Conservation (phyloP, 306 rosid species). For the Quercus berberidifolia region DNA sequence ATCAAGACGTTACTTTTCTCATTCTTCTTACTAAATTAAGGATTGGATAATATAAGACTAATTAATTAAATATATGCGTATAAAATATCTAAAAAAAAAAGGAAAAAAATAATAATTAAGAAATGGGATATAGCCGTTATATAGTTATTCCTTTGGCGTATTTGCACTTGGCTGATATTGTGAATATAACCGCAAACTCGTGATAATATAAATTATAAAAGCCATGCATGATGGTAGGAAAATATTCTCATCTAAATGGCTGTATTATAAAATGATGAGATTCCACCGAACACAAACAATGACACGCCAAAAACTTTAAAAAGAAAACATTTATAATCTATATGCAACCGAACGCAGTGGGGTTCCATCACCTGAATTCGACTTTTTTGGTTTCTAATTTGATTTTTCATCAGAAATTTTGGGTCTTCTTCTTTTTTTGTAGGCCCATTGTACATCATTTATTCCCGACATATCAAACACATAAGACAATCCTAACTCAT, state of each 20-base stretch:
- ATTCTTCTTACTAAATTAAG: too few relatives aligned
- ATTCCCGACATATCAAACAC: slow-evolving; percentile 33
- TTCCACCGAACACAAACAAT: slow-evolving; percentile 19
- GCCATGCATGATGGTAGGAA: neutral
- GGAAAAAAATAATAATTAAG: too few relatives aligned
- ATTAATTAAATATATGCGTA: too few relatives aligned
- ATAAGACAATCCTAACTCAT: slow-evolving; percentile 3
- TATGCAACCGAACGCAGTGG: neutral
- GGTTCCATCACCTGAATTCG: neutral
- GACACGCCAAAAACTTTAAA: neutral
- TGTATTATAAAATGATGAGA: neutral
- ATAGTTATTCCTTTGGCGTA: too few relatives aligned
- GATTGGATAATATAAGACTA: too few relatives aligned
- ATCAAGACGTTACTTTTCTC: too few relatives aligned
- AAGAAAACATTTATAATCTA: neutral
- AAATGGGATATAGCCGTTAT: too few relatives aligned
- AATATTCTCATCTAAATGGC: neutral
- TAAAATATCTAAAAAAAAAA: too few relatives aligned
- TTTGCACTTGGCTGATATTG: too few relatives aligned
- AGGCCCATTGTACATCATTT: slow-evolving; percentile 25
- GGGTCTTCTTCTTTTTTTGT: neutral
- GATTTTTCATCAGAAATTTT: slow-evolving; percentile 2
- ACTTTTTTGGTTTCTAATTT: neutral
- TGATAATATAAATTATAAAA: too few relatives aligned
- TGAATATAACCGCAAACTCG: too few relatives aligned